Evolutionary conservation across 2,329 filamentous ascomycete species (phyloP), one percentile per base, ranked within the genome.

Genomic region (Sporothrix curviconia): DNA sequence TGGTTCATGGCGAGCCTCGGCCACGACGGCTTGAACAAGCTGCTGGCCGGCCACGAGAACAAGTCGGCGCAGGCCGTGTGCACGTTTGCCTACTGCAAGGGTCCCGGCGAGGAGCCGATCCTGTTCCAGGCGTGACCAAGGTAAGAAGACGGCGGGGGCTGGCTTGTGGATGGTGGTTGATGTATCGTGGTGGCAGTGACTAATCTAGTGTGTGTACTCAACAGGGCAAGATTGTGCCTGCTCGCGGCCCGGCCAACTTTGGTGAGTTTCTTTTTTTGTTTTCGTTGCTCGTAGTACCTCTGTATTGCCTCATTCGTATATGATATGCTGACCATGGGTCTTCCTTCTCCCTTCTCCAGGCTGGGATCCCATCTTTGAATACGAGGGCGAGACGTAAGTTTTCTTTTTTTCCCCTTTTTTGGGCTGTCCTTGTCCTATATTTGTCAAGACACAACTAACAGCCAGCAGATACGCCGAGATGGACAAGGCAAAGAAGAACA

Each of bases 391-490:
- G 73, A 99, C 94, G 76, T 51, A n/a, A n/a, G n/a, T n/a, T n/a
- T n/a, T n/a, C n/a, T n/a, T n/a, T n/a, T n/a, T n/a, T n/a, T n/a
- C n/a, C n/a, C n/a, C n/a, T n/a, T n/a, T n/a, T n/a, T n/a, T n/a
- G n/a, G n/a, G n/a, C n/a, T n/a, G n/a, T n/a, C n/a, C n/a, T n/a
- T n/a, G n/a, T n/a, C n/a, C n/a, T n/a, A n/a, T n/a, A n/a, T n/a
- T n/a, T n/a, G n/a, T n/a, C n/a, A n/a, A n/a, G n/a, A n/a, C n/a
- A n/a, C n/a, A n/a, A 2, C 87, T n/a, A n/a, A n/a, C n/a, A n/a
- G n/a, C n/a, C n/a, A n/a, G n/a, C n/a, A n/a, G n/a, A n/a, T n/a
- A 95, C 70, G 94, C 94, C 28, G 94, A 99, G 76, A 99, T 99
- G 94, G 87, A 90, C 53, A 92, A 88, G 72, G 74, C 70, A 9